These are phyloP conservation scores for Pseudovirgaria hyperparasitica DNA, from an alignment of 2,329 filamentous ascomycete species.

Conservation along the genomic window DNA sequence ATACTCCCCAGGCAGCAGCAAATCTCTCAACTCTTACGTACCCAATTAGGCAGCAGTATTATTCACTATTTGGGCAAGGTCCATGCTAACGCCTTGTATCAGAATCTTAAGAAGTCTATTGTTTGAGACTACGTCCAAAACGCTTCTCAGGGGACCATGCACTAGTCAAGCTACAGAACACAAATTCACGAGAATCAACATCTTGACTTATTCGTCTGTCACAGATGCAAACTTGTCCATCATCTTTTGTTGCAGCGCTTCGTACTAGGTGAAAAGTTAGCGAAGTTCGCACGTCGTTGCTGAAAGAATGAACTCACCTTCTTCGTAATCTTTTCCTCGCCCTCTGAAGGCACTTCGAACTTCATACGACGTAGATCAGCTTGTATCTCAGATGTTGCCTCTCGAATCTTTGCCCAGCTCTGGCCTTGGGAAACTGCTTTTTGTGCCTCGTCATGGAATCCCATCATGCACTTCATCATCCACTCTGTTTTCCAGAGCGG, in stretches of 20 bases:
- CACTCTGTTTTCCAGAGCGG: conserved; percentile 99
- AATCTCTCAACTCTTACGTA: too few species aligned
- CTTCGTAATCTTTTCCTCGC: conserved; percentile 66
- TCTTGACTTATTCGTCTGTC: conserved; percentile 63
- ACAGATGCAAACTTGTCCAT: conserved; percentile 95
- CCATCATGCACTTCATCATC: conserved; percentile 99
- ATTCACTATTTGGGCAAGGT: too few species aligned
- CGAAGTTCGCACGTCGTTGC: conserved; percentile 2
- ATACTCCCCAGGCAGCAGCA: too few species aligned
- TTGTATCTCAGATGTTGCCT: conserved; percentile 80
- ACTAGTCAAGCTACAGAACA: too few species aligned
- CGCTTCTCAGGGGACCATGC: too few species aligned
- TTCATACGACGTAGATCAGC: conserved; percentile 80
- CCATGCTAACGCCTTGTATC: too few species aligned
- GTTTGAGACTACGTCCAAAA: too few species aligned
- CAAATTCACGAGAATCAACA: conserved; percentile 3
- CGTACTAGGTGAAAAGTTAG: conserved; percentile 56
- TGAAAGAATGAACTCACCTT: conserved; percentile 46
- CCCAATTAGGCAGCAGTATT: too few species aligned
- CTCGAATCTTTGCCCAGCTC: conserved; percentile 84
- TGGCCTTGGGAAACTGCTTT: conserved; percentile 88
- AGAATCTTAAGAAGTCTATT: too few species aligned
- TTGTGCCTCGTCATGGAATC: conserved; percentile 93
- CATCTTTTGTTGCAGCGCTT: conserved; percentile 82
- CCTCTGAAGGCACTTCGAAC: conserved; percentile 84